These are phyloP conservation scores for Teunomyces cretensis DNA, from an alignment of 805 yeast species.

Conservation along the genomic window DNA sequence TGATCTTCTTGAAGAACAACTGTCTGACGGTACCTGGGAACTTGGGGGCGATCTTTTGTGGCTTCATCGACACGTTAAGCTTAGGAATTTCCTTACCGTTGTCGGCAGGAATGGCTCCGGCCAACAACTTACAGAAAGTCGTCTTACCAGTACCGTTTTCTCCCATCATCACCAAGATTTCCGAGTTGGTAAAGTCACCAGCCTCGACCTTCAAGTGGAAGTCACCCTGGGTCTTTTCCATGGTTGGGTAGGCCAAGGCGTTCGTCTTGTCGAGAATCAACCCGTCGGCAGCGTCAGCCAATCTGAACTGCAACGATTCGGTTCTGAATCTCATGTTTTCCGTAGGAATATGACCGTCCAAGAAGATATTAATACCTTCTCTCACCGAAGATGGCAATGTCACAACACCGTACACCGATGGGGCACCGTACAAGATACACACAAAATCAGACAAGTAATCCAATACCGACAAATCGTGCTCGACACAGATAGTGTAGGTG, in stretches of 20 bases:
- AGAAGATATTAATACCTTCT: conserved; percentile 97
- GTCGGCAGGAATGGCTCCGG: conserved; percentile 91
- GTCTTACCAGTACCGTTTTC: conserved; percentile 99
- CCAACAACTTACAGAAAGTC: conserved; percentile 91
- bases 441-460: conserved; percentile 96
- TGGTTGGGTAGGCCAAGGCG: conserved; percentile 71
- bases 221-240: conserved; percentile 94
- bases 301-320: conserved; percentile 90
- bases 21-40: conserved; percentile 99
- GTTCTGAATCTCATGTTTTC: conserved; percentile 97
- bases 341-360: conserved; percentile 96
- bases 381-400: conserved; percentile 95
- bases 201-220: conserved; percentile 77
- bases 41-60: conserved; percentile 98
- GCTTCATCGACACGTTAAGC: conserved; percentile 94
- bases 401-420: conserved; percentile 98
- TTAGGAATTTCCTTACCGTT: conserved; percentile 76
- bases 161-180: conserved; percentile 98
- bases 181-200: conserved; percentile 95
- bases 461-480: conserved; percentile 96
- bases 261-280: conserved; percentile 75
- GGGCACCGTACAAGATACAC: conserved; percentile 96
- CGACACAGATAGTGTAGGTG: conserved; percentile 91
- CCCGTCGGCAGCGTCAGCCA: conserved; percentile 85
- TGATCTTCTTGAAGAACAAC: conserved; percentile 92